These are phyloP conservation scores for Bauhinia variegata DNA, from an alignment of 306 rosid species.

Conservation along the genomic window DNA sequence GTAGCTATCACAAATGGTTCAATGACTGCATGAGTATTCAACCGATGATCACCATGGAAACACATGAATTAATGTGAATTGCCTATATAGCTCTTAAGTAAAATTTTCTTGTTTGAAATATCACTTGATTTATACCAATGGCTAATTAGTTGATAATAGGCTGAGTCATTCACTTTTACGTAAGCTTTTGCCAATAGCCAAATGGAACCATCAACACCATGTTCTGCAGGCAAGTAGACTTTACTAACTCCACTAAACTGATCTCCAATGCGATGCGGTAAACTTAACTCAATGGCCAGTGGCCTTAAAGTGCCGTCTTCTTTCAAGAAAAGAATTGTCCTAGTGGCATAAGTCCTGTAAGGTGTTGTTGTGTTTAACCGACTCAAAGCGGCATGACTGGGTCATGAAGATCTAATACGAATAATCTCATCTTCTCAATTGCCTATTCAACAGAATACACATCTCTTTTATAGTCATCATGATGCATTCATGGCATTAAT, in stretches of 20 bases:
- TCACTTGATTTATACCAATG: slow-evolving; percentile 40
- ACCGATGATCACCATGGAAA: slow-evolving; percentile 26
- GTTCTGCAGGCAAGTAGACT: slow-evolving; percentile 39
- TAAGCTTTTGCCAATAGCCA: slow-evolving; percentile 60
- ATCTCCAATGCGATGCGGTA: slow-evolving; percentile 51
- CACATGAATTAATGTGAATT: background rate
- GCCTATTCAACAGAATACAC: slow-evolving; percentile 40
- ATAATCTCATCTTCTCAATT: slow-evolving; percentile 36
- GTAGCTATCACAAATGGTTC: slow-evolving; percentile 60
- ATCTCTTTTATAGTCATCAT: too few relatives aligned
- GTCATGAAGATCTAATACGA: slow-evolving; percentile 57
- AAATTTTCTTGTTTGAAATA: too few relatives aligned
- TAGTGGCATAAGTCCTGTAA: slow-evolving; percentile 47
- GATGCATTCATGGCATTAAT: too few relatives aligned
- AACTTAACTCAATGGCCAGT: slow-evolving; percentile 50
- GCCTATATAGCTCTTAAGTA: background rate
- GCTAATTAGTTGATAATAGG: slow-evolving; percentile 50
- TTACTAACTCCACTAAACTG: slow-evolving; percentile 46
- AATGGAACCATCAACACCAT: slow-evolving; percentile 32
- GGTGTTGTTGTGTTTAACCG: slow-evolving; percentile 44
- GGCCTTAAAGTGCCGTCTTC: slow-evolving; percentile 56
- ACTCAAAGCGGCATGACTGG: slow-evolving; percentile 49
- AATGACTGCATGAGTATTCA: slow-evolving; percentile 74
- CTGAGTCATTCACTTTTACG: slow-evolving; percentile 50
- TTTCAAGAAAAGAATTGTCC: slow-evolving; percentile 51